These are phyloP conservation scores for barrel medic (Medicago truncatula) DNA, from an alignment of 306 rosid genomes.

Conservation along the genomic window MtrunA17r5.0-ANR NC_053042.1:2715001-2715500, in stretches of 20 bases:
- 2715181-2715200: constrained; percentile 73
- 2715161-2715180: constrained; percentile 75
- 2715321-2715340: constrained; percentile 86
- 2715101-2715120: constrained; percentile 89
- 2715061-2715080: constrained; percentile 55
- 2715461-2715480: constrained; percentile 90
- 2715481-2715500: constrained; percentile 95
- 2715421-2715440: constrained; percentile 87
- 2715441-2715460: constrained; percentile 86
- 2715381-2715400: constrained; percentile 73
- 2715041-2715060: constrained; percentile 63
- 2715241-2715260: constrained; percentile 59
- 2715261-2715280: constrained; percentile 60
- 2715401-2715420: constrained; percentile 81
- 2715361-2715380: constrained; percentile 81
- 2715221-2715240: constrained; percentile 64
- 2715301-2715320: constrained; percentile 95
- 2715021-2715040: constrained; percentile 82
- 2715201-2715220: constrained; percentile 79
- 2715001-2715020: constrained; percentile 96
- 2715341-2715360: constrained; percentile 91
- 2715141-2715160: constrained; percentile 79
- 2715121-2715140: constrained; percentile 91
- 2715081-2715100: constrained; percentile 75
- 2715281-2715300: constrained; percentile 71